Conservation (phyloP, 176 grass and related monocot genomes). For the Stipa capillata region DNA sequence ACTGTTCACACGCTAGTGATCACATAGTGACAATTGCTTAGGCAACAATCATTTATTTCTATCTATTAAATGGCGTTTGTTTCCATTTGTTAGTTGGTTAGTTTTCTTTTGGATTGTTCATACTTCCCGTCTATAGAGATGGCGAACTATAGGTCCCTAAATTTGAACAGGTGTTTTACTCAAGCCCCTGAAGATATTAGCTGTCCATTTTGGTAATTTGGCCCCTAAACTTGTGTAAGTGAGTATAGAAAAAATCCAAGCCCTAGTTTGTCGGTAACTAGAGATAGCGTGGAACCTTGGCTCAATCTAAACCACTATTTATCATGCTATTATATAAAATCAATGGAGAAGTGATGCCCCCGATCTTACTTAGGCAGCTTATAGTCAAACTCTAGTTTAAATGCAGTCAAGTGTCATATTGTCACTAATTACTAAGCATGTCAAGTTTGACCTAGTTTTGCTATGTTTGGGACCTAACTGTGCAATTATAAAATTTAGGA, state of each 20-base stretch:
- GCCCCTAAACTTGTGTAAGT: background rate
- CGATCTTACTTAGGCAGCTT: background rate
- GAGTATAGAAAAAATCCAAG: background rate
- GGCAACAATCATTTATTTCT: background rate
- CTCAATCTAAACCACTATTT: background rate
- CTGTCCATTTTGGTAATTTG: background rate
- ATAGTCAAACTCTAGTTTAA: no score
- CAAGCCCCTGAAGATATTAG: background rate
- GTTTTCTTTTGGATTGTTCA: no score
- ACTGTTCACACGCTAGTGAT: background rate
- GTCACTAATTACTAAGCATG: background rate
- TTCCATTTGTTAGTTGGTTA: background rate
- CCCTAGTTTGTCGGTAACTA: background rate
- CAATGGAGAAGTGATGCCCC: background rate
- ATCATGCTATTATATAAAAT: background rate
- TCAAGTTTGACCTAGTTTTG: background rate
- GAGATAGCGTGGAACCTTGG: background rate
- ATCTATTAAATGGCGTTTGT: background rate
- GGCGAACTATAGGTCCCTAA: background rate
- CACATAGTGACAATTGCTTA: background rate
- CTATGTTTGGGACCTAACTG: background rate
- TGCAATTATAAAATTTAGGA: background rate
- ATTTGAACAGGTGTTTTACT: background rate
- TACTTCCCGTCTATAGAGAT: no score
- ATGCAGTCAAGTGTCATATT: no score